Percentiles rank a stretch among this genome's conserved stretches.
Conservation (phyloP, 2,329 filamentous ascomycete genomes). For the Tolypocladium ovalisporum region DNA sequence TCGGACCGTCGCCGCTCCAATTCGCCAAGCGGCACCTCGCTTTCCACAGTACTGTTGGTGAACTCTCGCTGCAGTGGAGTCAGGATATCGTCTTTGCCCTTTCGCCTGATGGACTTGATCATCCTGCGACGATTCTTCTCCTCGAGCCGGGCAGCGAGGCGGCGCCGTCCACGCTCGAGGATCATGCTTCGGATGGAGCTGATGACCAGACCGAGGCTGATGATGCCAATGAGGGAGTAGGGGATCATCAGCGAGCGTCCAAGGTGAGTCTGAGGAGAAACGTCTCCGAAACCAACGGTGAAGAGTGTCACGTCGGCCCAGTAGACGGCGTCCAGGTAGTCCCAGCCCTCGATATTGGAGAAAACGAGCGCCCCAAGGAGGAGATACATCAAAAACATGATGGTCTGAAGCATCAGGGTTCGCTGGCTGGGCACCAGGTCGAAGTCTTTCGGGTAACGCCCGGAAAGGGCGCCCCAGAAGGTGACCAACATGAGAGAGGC, state of each 20-base stretch:
- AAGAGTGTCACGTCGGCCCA: constrained; percentile 66
- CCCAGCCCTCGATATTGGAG: constrained; percentile 59
- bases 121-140: constrained; percentile 45
- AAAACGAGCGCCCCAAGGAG: constrained; percentile 70
- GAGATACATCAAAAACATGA: constrained; percentile 73
- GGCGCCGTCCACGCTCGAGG: constrained; percentile 44
- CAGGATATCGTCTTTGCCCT: constrained; percentile 36
- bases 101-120: constrained; percentile 32
- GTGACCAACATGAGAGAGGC: constrained; percentile 69
- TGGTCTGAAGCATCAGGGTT: constrained; percentile 84
- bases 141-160: constrained; percentile 45
- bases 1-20: constrained; percentile 55
- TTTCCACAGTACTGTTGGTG: constrained; percentile 3
- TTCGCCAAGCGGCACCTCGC: constrained; percentile 24
- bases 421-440: constrained; percentile 68
- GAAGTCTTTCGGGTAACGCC: constrained; percentile 70
- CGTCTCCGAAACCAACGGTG: constrained; percentile 54
- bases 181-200: constrained; percentile 62
- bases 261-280: constrained; percentile 34
- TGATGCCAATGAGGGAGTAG: constrained; percentile 72
- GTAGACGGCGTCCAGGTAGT: constrained; percentile 67
- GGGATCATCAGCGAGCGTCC: constrained; percentile 68
- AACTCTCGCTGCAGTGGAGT: constrained; percentile 29
- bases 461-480: constrained; percentile 59
- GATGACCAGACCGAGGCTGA: constrained; percentile 76